Evolutionary conservation across 805 yeast genomes (phyloP).

Genomic region (Lachancea dasiensis): DNA sequence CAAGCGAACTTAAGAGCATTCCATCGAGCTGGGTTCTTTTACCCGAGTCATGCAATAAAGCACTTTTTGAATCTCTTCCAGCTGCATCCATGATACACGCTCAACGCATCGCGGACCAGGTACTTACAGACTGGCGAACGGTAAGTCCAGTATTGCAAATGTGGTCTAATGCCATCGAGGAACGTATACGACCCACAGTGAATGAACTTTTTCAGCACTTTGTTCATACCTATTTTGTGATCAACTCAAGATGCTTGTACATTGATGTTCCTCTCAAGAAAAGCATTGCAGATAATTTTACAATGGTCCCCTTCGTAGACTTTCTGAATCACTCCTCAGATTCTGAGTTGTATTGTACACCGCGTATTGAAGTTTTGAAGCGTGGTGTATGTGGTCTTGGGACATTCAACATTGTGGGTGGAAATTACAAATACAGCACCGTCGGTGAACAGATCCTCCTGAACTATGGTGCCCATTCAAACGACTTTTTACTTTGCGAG

Average conservation of each 20-base stretch:
- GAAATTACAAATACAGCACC: constrained; percentile 16
- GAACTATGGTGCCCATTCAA: constrained; percentile 85
- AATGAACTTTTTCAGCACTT: constrained; percentile 29
- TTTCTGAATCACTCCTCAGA: constrained; percentile 64
- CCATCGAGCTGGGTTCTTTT: constrained; percentile 57
- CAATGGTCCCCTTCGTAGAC: constrained; percentile 89
- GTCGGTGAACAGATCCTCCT: constrained; percentile 55
- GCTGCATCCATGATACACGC: constrained; percentile 36
- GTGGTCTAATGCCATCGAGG: constrained; percentile 16
- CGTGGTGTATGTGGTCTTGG: constrained; percentile 36
- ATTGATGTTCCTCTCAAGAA: constrained; percentile 56
- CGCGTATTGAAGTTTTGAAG: constrained; percentile 45
- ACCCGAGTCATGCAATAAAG: constrained; percentile 24
- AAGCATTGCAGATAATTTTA: constrained; percentile 57
- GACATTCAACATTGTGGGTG: constrained; percentile 26
- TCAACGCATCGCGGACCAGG: constrained; percentile 37
- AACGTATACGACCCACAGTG: background rate
- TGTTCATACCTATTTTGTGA: constrained; percentile 76
- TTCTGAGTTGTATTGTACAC: constrained; percentile 45
- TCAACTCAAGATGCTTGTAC: constrained; percentile 87
- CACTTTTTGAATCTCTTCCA: constrained; percentile 40
- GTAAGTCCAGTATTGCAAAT: constrained; percentile 29
- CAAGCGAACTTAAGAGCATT: constrained; percentile 44
- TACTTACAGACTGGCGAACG: constrained; percentile 40
- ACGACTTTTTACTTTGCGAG: constrained; percentile 75